Conservation (phyloP, 352 stramenopile genomes). For the Halophytophthora polymorphica region DNA sequence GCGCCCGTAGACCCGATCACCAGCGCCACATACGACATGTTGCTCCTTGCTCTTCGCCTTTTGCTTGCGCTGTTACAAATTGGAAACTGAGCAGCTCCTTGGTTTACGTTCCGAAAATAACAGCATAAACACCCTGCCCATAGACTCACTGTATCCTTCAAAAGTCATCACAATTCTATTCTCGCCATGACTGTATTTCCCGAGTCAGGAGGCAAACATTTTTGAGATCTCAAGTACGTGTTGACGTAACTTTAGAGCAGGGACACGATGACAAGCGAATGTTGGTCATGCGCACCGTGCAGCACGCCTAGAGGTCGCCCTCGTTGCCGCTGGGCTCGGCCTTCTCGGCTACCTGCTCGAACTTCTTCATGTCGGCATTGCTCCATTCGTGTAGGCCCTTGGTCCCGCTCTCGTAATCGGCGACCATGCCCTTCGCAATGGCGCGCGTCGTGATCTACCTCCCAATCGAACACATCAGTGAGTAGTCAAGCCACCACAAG, state of each 20-base stretch:
- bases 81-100: slow-evolving; percentile 39
- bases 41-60: slow-evolving; percentile 11
- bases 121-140: no score
- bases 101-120: no score
- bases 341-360: slow-evolving; percentile 9
- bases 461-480: not conserved
- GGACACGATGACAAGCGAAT: no score
- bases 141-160: no score
- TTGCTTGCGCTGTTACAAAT: slow-evolving; percentile 33
- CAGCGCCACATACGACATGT: slow-evolving; percentile 49
- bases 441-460: slow-evolving; percentile 43
- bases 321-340: slow-evolving; percentile 15
- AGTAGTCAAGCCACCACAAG: not conserved
- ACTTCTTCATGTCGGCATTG: slow-evolving; percentile 41
- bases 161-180: no score
- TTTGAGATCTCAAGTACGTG: no score
- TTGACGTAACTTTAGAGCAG: no score
- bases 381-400: slow-evolving; percentile 44
- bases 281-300: no score
- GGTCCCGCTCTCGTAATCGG: slow-evolving; percentile 49
- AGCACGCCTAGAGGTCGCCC: no score
- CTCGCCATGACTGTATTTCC: no score
- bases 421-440: slow-evolving; percentile 59
- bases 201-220: no score
- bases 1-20: slow-evolving; percentile 74